Evolutionary conservation across 805 yeast species (phyloP).

Genomic region (Maudiozyma turicensis): DNA sequence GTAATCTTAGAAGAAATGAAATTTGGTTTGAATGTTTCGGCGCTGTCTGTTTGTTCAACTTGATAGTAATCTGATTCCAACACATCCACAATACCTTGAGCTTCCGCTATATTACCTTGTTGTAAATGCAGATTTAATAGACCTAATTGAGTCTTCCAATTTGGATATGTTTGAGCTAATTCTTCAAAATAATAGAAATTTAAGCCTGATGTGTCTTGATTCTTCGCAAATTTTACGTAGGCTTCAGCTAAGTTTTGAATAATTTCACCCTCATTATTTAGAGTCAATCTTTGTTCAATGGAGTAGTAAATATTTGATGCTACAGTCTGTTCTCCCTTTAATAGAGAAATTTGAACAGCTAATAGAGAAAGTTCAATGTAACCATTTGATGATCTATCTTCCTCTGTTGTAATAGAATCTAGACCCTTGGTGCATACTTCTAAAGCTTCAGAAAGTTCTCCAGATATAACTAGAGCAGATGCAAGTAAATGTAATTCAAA

Average conservation of each 20-base stretch:
- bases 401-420: constrained; percentile 27
- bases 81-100: constrained; percentile 50
- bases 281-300: constrained; percentile 33
- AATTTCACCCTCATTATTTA: constrained; percentile 53
- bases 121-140: constrained; percentile 70
- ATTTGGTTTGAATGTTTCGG: constrained; percentile 33
- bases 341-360: constrained; percentile 33
- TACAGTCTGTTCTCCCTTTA: constrained; percentile 33
- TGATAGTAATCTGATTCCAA: constrained; percentile 35
- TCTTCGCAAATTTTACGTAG: constrained; percentile 43
- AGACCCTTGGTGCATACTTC: constrained; percentile 34
- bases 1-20: constrained; percentile 59
- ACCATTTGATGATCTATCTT: constrained; percentile 26
- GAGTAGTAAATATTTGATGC: constrained; percentile 35
- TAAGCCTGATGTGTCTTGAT: constrained; percentile 32
- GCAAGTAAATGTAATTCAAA: constrained; percentile 22
- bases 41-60: constrained; percentile 24
- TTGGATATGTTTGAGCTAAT: constrained; percentile 43
- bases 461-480: constrained; percentile 20
- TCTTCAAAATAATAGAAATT: constrained; percentile 72
- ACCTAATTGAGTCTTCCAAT: constrained; percentile 45
- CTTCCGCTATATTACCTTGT: constrained; percentile 74
- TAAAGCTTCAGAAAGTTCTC: constrained; percentile 28
- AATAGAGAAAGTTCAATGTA: constrained; percentile 34
- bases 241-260: constrained; percentile 73